Evolutionary conservation across 352 stramenopile species (phyloP).

Genomic region (Globisporangium spinosum): DNA sequence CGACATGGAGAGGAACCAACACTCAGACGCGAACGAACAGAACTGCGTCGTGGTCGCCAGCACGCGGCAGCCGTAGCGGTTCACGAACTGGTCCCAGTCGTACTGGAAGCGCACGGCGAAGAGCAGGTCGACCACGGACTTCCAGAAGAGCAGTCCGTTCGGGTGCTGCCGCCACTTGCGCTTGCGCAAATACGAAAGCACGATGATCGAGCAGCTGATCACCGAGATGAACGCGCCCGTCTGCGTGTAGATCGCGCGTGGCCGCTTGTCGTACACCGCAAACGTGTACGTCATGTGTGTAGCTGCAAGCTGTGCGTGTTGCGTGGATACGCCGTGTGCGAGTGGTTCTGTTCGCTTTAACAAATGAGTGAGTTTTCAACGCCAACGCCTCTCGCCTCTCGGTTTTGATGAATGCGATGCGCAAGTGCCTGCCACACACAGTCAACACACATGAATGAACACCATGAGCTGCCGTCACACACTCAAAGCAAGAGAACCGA

Average conservation of each 20-base stretch:
- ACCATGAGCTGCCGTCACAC: background rate
- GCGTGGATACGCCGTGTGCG: background rate
- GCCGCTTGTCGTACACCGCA: slow-evolving; percentile 23
- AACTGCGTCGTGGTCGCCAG: slow-evolving; percentile 72
- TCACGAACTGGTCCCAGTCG: slow-evolving; percentile 57
- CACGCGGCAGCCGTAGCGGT: slow-evolving; percentile 42
- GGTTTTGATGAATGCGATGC: background rate
- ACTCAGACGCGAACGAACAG: slow-evolving; percentile 75
- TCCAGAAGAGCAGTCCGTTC: slow-evolving; percentile 85
- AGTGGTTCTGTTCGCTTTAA: background rate
- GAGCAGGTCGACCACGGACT: slow-evolving; percentile 63
- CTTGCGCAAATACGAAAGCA: slow-evolving; percentile 57
- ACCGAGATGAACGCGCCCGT: slow-evolving; percentile 69
- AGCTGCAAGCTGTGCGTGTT: background rate
- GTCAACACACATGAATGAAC: background rate
- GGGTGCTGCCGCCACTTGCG: slow-evolving; percentile 75
- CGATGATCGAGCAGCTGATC: slow-evolving; percentile 69
- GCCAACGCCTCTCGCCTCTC: background rate
- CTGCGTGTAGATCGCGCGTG: slow-evolving; percentile 52
- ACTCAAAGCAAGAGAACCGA: background rate
- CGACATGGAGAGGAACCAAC: slow-evolving; percentile 86
- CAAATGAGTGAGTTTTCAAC: background rate
- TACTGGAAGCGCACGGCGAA: slow-evolving; percentile 77
- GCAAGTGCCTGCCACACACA: background rate
- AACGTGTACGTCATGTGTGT: slow-evolving; percentile 21